Evolutionary conservation across 2,329 filamentous ascomycete species (phyloP).

Genomic region (Nectriaceae sp.): DNA sequence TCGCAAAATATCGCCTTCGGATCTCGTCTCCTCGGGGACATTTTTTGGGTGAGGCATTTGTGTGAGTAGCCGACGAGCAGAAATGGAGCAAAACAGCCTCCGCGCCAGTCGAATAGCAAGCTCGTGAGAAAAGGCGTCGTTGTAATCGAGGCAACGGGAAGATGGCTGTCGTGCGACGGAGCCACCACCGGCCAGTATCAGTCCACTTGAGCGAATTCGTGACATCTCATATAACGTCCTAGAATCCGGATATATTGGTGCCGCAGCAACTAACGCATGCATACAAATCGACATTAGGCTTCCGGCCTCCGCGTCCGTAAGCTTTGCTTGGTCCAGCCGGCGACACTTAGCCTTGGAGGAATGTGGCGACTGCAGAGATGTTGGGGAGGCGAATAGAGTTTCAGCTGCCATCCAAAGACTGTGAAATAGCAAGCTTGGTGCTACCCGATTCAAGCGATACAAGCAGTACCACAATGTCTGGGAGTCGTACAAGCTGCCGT

Average conservation of each 20-base stretch:
- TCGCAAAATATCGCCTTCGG: constrained; percentile 46
- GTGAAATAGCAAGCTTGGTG: constrained; percentile 61
- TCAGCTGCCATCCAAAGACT: constrained; percentile 65
- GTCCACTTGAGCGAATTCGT: constrained; percentile 56
- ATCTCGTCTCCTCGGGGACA: constrained; percentile 30
- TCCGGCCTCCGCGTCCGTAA: constrained; percentile 53
- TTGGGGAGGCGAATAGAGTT: constrained; percentile 58
- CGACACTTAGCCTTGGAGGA: constrained; percentile 25
- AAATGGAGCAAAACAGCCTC: constrained; percentile 59
- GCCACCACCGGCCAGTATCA: constrained; percentile 50
- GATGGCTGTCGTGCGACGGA: constrained; percentile 48
- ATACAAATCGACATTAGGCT: constrained; percentile 61
- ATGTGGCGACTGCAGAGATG: constrained; percentile 41
- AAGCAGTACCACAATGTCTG: constrained; percentile 65
- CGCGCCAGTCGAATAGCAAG: constrained; percentile 60
- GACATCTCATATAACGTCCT: constrained; percentile 60
- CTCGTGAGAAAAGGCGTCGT: constrained; percentile 65
- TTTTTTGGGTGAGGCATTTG: constrained; percentile 43
- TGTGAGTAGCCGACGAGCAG: constrained; percentile 52
- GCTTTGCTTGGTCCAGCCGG: constrained; percentile 32
- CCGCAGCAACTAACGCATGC: constrained; percentile 61
- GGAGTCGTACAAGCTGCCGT: constrained; percentile 58
- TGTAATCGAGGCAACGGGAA: constrained; percentile 58
- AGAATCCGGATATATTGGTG: constrained; percentile 51
- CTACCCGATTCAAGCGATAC: constrained; percentile 58